These are phyloP conservation scores for Lindgomyces ingoldianus DNA, from an alignment of 495 filamentous ascomycete species.

Conservation along the genomic window DNA sequence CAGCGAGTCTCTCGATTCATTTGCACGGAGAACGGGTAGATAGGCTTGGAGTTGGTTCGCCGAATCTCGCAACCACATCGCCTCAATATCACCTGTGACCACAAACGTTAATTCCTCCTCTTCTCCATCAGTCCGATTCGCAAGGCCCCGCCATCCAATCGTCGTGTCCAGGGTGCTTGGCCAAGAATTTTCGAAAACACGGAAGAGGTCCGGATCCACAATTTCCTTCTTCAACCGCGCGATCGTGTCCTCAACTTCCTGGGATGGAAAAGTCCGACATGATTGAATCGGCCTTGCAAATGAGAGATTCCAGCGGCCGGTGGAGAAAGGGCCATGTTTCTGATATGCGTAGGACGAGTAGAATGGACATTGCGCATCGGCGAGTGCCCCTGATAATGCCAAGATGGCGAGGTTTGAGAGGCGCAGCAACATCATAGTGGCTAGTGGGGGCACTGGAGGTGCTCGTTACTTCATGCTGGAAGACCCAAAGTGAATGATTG, in stretches of 20 bases:
- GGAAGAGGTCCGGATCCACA: slow-evolving; percentile 63
- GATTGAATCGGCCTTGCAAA: slow-evolving; percentile 56
- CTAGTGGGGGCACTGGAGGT: too few species aligned
- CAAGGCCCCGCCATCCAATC: slow-evolving; percentile 62
- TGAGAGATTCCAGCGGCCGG: slow-evolving; percentile 51
- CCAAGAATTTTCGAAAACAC: slow-evolving; percentile 65
- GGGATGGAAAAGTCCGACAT: slow-evolving; percentile 63
- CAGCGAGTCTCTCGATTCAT: slow-evolving; percentile 50
- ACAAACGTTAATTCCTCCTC: slow-evolving; percentile 62
- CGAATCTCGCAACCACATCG: slow-evolving; percentile 71
- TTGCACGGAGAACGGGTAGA: slow-evolving; percentile 56
- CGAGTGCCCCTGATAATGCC: slow-evolving; percentile 1
- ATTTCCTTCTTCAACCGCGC: slow-evolving; percentile 52
- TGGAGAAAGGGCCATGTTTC: slow-evolving; percentile 43
- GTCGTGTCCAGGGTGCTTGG: slow-evolving; percentile 71
- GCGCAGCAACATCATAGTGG: not conserved
- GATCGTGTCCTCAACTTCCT: slow-evolving; percentile 56
- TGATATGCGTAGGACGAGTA: slow-evolving; percentile 43
- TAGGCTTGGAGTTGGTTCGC: slow-evolving; percentile 69
- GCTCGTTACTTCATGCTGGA: too few species aligned
- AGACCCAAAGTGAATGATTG: too few species aligned
- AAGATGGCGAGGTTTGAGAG: not conserved
- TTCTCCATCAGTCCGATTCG: slow-evolving; percentile 37
- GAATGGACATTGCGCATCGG: slow-evolving; percentile 41
- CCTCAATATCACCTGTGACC: slow-evolving; percentile 66